Conservation (phyloP, 768 basidiomycete genomes). For the Tylopilus balloui region DNA sequence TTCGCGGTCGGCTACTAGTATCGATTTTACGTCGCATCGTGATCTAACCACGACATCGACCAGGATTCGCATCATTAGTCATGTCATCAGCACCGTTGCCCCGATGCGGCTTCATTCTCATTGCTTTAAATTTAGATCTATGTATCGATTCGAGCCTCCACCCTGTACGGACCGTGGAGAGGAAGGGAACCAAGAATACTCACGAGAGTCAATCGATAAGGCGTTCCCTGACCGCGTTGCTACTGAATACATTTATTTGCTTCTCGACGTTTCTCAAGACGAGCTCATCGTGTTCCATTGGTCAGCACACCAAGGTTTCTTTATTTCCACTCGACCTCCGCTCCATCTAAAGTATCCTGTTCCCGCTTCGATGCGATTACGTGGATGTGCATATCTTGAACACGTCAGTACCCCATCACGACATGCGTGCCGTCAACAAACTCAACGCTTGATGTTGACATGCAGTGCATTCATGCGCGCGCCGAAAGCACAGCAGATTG, state of each 20-base stretch:
- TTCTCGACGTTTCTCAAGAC: conserved; percentile 56
- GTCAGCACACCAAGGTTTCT: conserved; percentile 29
- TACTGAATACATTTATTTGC: conserved; percentile 54
- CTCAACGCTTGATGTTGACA: conserved; percentile 3
- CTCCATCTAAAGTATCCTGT: no score
- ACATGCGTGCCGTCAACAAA: conserved; percentile 6
- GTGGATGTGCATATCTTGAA: conserved; percentile 33
- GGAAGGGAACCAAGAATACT: conserved; percentile 44
- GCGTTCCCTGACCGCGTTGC: conserved; percentile 37
- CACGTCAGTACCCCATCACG: conserved; percentile 19
- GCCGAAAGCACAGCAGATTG: conserved; percentile 36
- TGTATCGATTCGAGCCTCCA: conserved; percentile 49
- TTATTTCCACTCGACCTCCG: conserved; percentile 24
- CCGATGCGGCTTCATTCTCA: conserved; percentile 46
- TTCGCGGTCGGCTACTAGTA: conserved; percentile 42
- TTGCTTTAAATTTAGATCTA: conserved; percentile 53
- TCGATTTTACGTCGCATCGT: conserved; percentile 7
- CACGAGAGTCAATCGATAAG: conserved; percentile 32
- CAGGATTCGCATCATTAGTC: conserved; percentile 45
- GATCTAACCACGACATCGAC: conserved; percentile 36
- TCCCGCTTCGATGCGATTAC: conserved; percentile 33
- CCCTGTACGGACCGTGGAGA: conserved; percentile 46
- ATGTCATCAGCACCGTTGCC: conserved; percentile 37
- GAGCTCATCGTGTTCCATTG: conserved; percentile 45
- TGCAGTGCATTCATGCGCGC: conserved; percentile 20